Base-by-base conservation (phyloP, 495 filamentous ascomycete genomes). In the Penicillium lividum region DNA sequence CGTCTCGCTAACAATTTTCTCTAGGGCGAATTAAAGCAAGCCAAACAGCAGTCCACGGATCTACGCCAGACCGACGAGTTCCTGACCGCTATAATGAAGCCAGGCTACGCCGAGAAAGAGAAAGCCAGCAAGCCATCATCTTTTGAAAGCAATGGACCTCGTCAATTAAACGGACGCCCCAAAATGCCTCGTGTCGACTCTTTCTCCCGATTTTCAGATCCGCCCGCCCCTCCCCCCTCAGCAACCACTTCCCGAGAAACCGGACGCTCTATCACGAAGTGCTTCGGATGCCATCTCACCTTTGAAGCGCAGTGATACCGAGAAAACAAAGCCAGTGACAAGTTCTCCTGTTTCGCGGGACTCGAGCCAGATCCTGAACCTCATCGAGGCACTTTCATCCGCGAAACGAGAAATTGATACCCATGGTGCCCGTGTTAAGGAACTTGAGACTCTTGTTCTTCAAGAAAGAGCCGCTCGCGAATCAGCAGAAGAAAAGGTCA, bases 201-300 rank as follows among this genome's bases (percentile, higher is more conserved):
- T 9, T 73, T 80, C 46, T 81, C 80, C 0, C 68, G 90, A 45
- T 97, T 96, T 59, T 93, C 90, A 3, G 91, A 96, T 56, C 93
- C 92, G 18, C 92, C 91, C 8, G 90, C 91, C 16, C 94, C 93
- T 29, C 92, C 94, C 94, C 15, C 93, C 93, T 11, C 89, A 93
- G 65, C 92, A 96, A 64, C 91, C 93, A 15, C 76, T 97, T 0
- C 92, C 92, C 6, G 91, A 95, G 64, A 96, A 96, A 67, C 92
- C 92, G 2, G 90, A 94, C 73, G 82, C 83, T 42, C 77, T 80
- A 49, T 74, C 81, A 45, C 69, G 79, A 33, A 76, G 65, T 56
- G 68, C 59, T 7, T 57, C 63, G 6, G 84, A 80, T 31, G 69
- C 74, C 10, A 70, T 77, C 60, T 74, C 82, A 53, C 52, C 87